Evolutionary conservation across 495 filamentous ascomycete genomes (phyloP).

Genomic region (Alectoria sarmentosa): DNA sequence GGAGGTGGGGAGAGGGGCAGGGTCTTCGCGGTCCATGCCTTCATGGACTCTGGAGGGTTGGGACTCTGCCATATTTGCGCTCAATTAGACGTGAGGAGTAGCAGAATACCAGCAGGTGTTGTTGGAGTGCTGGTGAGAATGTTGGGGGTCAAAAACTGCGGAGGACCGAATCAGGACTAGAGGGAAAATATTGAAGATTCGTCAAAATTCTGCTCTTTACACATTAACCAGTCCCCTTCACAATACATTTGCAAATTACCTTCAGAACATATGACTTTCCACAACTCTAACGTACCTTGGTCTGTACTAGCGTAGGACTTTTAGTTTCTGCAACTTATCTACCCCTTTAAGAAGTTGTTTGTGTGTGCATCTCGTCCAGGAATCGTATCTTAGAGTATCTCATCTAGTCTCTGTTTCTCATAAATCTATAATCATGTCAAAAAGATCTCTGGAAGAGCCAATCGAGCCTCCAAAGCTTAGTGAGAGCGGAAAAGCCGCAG

Average conservation of each 20-base stretch:
- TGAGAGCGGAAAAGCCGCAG: conserved; percentile 21
- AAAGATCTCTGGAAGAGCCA: not conserved
- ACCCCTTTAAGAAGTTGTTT: not conserved
- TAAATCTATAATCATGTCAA: not conserved
- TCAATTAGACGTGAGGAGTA: not conserved
- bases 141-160: not conserved
- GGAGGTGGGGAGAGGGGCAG: conserved; percentile 49
- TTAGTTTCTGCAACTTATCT: not conserved
- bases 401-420: not conserved
- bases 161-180: not conserved
- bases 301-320: not conserved
- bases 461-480: conserved; percentile 14
- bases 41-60: conserved; percentile 51
- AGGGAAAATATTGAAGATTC: not conserved
- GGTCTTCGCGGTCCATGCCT: conserved; percentile 40
- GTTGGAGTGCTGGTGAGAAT: not conserved
- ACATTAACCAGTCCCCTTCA: not conserved
- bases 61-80: conserved; percentile 48
- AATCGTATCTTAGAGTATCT: not conserved
- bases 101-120: conserved; percentile 5
- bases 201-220: not conserved
- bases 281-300: not conserved
- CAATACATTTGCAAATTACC: not conserved
- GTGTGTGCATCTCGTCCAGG: not conserved
- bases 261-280: not conserved